Conservation (phyloP, 768 basidiomycete genomes). For the Tylopilus intermedius region DNA sequence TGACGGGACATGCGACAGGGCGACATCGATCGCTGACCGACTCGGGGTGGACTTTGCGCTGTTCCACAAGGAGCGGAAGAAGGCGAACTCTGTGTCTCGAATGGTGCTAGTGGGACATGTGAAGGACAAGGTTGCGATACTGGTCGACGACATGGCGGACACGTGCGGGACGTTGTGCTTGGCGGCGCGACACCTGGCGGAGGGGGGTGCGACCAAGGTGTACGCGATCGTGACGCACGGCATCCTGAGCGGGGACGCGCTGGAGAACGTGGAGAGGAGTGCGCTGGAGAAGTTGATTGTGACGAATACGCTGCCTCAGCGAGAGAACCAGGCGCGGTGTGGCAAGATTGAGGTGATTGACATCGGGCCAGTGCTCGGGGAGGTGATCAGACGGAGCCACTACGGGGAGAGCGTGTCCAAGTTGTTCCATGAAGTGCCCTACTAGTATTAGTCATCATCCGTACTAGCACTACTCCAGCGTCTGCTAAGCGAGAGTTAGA, state of each 20-base stretch:
- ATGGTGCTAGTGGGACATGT: slow-evolving; percentile 96
- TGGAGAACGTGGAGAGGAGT: slow-evolving; percentile 66
- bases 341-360: slow-evolving; percentile 89
- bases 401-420: slow-evolving; percentile 94
- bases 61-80: slow-evolving; percentile 99
- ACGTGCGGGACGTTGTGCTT: slow-evolving; percentile 92
- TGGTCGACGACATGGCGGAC: slow-evolving; percentile 99
- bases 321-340: slow-evolving; percentile 65
- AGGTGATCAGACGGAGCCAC: slow-evolving; percentile 92
- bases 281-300: slow-evolving; percentile 91
- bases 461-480: not conserved
- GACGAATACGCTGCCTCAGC: slow-evolving; percentile 95
- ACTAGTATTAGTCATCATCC: slow-evolving; percentile 39
- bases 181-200: slow-evolving; percentile 82
- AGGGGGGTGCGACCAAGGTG: slow-evolving; percentile 82
- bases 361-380: slow-evolving; percentile 90
- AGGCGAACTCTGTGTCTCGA: slow-evolving; percentile 89
- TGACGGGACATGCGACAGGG: slow-evolving; percentile 47
- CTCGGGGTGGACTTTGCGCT: slow-evolving; percentile 96
- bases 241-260: slow-evolving; percentile 85
- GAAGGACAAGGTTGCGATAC: slow-evolving; percentile 85
- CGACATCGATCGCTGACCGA: slow-evolving; percentile 93
- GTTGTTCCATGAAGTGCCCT: slow-evolving; percentile 86
- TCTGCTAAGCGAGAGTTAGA: not conserved
- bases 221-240: slow-evolving; percentile 96